Percentiles rank a stretch among this genome's conserved stretches.
phyloP scores from a whole-genome alignment of 139 green algal genomes.

The Tetraselmis striata region DNA sequence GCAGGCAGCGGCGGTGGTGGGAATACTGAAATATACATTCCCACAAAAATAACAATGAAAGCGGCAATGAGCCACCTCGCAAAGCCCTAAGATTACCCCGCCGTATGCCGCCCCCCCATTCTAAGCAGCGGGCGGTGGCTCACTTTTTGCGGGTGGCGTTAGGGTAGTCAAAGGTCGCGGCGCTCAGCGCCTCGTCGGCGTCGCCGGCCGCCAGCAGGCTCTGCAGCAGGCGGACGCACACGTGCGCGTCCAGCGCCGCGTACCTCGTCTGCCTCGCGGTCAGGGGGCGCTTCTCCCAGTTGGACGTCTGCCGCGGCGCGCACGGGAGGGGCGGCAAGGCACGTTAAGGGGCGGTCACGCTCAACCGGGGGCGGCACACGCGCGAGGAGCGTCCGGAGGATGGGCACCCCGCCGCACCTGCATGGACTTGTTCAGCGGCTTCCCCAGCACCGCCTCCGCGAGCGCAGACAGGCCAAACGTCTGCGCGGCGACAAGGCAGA shows the following conservation, averaged over 20 bases:
- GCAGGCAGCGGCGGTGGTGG: too few relatives aligned
- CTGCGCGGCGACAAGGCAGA: too few relatives aligned
- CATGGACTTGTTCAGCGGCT: constrained; percentile 32
- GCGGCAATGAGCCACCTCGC: too few relatives aligned
- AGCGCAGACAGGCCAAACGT: constrained; percentile 36
- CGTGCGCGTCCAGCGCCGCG: constrained; percentile 52
- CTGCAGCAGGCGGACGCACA: neutral
- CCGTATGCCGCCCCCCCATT: too few relatives aligned
- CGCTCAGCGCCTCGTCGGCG: neutral
- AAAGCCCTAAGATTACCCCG: too few relatives aligned
- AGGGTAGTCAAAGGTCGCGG: neutral
- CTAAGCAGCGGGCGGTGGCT: too few relatives aligned
- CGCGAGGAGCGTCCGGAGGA: too few relatives aligned
- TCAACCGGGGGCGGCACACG: too few relatives aligned
- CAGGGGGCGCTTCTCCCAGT: constrained; percentile 58
- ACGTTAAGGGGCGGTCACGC: too few relatives aligned
- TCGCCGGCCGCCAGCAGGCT: neutral
- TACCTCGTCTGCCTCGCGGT: constrained; percentile 50
- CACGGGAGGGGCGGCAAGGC: too few relatives aligned
- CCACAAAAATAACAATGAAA: too few relatives aligned
- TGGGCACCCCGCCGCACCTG: constrained; percentile 11
- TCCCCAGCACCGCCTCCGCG: constrained; percentile 43
- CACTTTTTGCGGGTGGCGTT: neutral
- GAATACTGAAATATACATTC: too few relatives aligned
- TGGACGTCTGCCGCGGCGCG: constrained; percentile 39